phyloP scores from a whole-genome alignment of 179 eudicot species.

The Silene noctiflora region DNA sequence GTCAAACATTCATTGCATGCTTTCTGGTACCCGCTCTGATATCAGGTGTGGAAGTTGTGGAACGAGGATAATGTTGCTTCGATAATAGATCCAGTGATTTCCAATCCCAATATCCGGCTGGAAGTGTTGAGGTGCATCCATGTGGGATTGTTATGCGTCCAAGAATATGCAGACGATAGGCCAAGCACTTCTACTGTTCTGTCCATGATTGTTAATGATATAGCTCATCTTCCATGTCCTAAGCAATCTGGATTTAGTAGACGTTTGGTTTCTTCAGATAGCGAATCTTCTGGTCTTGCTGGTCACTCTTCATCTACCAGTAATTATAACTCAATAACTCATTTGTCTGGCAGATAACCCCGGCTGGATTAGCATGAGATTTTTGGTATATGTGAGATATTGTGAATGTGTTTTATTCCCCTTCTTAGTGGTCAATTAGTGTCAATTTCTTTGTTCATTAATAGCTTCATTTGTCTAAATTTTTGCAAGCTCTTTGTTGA shows the following conservation, averaged over 20 bases:
- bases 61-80: slow-evolving; percentile 7
- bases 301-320: slow-evolving; percentile 4
- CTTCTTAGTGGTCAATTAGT: background rate
- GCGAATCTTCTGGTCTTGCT: background rate
- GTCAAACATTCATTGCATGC: background rate
- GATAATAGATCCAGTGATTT: slow-evolving; percentile 19
- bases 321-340: slow-evolving; percentile 16
- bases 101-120: background rate
- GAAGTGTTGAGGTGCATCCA: slow-evolving; percentile 19
- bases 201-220: slow-evolving; percentile 17
- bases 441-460: background rate
- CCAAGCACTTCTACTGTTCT: slow-evolving; percentile 8
- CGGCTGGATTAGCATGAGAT: background rate
- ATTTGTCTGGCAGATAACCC: slow-evolving; percentile 13
- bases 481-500: background rate
- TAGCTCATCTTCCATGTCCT: slow-evolving; percentile 16
- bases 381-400: slow-evolving; percentile 14
- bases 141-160: slow-evolving; percentile 18
- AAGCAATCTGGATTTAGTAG: slow-evolving; percentile 16
- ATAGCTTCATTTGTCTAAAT: background rate
- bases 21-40: background rate
- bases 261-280: slow-evolving; percentile 17
- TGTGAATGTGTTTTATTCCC: background rate
- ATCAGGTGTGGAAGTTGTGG: slow-evolving; percentile 19
- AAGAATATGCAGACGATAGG: slow-evolving; percentile 14